Evolutionary conservation across 1,284 basidiomycete genomes (phyloP).

Genomic region (Cerioporus squamosus): DNA sequence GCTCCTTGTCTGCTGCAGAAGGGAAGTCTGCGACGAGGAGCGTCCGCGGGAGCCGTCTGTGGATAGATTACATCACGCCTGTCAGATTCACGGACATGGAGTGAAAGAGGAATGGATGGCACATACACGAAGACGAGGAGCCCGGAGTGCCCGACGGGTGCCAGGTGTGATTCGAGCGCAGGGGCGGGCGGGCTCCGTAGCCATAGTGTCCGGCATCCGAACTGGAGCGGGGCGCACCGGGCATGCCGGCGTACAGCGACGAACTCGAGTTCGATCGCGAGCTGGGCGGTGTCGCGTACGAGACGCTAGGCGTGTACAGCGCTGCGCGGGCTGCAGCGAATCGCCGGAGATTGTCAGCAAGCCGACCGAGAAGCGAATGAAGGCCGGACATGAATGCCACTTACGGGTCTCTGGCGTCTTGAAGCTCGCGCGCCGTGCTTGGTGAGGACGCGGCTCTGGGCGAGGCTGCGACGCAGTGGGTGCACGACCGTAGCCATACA

Average conservation of each 20-base stretch:
- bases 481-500: conserved; percentile 34
- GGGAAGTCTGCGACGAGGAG: conserved; percentile 27
- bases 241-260: conserved; percentile 43
- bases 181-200: conserved; percentile 39
- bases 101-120: not conserved
- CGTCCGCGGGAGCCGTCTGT: conserved; percentile 27
- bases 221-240: conserved; percentile 28
- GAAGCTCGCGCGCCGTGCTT: conserved; percentile 32
- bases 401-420: conserved; percentile 32
- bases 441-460: conserved; percentile 30
- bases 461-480: conserved; percentile 22
- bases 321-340: conserved; percentile 19
- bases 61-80: not conserved
- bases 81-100: conserved; percentile 2
- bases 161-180: conserved; percentile 48
- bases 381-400: conserved; percentile 2
- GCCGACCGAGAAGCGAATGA: not conserved
- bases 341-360: conserved; percentile 10
- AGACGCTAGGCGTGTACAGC: conserved; percentile 30
- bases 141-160: conserved; percentile 42
- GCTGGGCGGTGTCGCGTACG: conserved; percentile 38
- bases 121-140: conserved; percentile 38
- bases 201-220: conserved; percentile 34
- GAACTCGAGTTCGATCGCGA: conserved; percentile 54
- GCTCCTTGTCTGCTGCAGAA: conserved; percentile 43